Evolutionary conservation across 192 early-diverging fungal species (phyloP), one percentile per base, ranked within the genome.

Genomic region (Rhizophlyctis rosea): DNA sequence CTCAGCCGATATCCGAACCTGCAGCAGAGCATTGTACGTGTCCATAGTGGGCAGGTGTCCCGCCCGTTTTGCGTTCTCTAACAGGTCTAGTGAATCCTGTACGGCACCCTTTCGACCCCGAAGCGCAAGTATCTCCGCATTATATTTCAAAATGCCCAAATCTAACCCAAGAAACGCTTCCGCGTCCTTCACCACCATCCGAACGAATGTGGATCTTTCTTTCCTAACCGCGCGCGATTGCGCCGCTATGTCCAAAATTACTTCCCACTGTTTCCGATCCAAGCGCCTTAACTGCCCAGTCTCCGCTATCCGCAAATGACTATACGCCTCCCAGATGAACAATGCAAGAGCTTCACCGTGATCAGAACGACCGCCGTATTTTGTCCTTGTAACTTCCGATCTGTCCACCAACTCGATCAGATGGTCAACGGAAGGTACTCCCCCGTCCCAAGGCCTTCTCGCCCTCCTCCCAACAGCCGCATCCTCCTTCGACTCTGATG

Each of bases 21-120:
- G 57, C 25, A 68, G 52, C 50, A 68, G 34, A 47, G 29, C 21
- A 5, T 34, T 33, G 54, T 68, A 68, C 13, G 67, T 68, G 4
- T 25, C 16, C 9, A 28, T 27, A 24, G 34, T 51, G 9, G 67
- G 67, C 9, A n/a, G n/a, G 24, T 57, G 21, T 9, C 63, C 63
- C 27, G 57, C 31, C 4, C 18, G 34, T 24, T 39, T 16, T 14
- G 36, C 36, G 23, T 57, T 35, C 5, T 58, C 35, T 34, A 64
- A 16, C 18, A 64, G 30, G 9, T 28, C 23, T 44, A 34, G n/a
- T 36, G 31, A 53, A 7, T n/a, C 18, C 44, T 61, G 18, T 50
- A 35, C 35, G 21, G 51, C 51, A 18, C 52, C 52, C 50, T 13
- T 18, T 5, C n/a, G 3, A 34, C 48, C 65, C 9, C 28, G 57